These are phyloP conservation scores for Solanum hybrid DNA, from an alignment of 305 asterid genomes.

Conservation along the genomic window DNA sequence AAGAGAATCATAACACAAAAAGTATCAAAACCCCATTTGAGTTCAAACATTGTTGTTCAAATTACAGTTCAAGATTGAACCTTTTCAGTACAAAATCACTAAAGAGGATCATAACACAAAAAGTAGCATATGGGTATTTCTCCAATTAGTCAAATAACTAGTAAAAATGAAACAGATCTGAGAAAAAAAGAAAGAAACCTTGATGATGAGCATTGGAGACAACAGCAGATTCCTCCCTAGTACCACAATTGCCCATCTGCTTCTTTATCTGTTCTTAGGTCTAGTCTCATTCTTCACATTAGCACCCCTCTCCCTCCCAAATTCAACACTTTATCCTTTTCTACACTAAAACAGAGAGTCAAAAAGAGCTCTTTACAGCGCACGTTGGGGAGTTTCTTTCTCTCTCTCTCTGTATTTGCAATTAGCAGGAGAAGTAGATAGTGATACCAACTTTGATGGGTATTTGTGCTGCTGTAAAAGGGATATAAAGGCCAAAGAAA, in stretches of 20 bases:
- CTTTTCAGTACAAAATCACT: neutral
- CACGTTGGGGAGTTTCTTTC: neutral
- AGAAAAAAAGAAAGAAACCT: slow-evolving; percentile 21
- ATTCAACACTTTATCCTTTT: neutral
- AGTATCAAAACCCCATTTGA: neutral
- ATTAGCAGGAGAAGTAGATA: neutral
- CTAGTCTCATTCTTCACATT: slow-evolving; percentile 20
- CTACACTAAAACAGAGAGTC: neutral
- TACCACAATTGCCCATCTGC: slow-evolving; percentile 92
- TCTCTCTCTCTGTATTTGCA: neutral
- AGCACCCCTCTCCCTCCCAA: neutral
- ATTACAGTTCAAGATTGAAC: neutral
- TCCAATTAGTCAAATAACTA: neutral
- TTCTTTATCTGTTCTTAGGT: neutral
- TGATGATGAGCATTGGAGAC: slow-evolving; percentile 84
- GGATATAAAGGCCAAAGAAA: neutral
- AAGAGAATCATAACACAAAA: neutral
- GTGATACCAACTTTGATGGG: neutral
- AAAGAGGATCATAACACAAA: neutral
- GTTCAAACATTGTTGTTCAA: neutral
- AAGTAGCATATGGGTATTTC: neutral
- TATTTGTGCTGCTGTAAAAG: neutral
- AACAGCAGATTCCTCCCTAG: slow-evolving; percentile 90
- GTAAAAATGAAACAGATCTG: slow-evolving; percentile 23
- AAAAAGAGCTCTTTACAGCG: neutral